Evolutionary conservation across 306 rosid genomes (phyloP).

Genomic region (Corylus avellana): DNA sequence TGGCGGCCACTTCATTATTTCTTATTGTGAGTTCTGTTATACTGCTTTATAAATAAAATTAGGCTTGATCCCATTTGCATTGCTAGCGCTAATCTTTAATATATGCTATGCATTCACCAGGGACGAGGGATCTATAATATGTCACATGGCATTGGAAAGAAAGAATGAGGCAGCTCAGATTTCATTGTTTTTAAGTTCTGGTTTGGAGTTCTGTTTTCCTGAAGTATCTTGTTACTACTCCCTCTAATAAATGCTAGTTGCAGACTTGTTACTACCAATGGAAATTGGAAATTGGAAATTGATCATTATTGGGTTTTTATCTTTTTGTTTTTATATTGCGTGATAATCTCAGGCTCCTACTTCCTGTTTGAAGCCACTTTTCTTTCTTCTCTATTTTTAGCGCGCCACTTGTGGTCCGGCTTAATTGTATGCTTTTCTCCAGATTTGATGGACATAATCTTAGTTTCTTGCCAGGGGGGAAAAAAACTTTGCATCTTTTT

Average conservation of each 20-base stretch:
- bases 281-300: constrained; percentile 13
- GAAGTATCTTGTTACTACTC: constrained; percentile 12
- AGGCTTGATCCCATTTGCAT: background rate
- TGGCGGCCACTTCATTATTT: constrained; percentile 67
- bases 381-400: background rate
- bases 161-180: constrained; percentile 52
- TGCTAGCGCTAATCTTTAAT: background rate
- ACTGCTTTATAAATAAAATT: background rate
- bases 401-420: background rate
- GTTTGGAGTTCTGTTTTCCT: constrained; percentile 22
- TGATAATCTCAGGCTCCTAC: background rate
- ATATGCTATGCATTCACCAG: constrained; percentile 31
- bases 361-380: background rate
- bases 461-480: background rate
- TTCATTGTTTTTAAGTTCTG: constrained; percentile 15
- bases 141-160: constrained; percentile 85
- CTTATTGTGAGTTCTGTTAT: constrained; percentile 63
- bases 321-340: constrained; percentile 10
- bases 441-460: background rate
- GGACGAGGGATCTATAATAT: constrained; percentile 85
- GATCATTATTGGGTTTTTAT: background rate
- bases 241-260: constrained; percentile 39
- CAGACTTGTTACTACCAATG: constrained; percentile 19
- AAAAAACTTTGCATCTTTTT: too few relatives aligned
- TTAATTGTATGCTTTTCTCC: background rate